phyloP scores from a whole-genome alignment of 169 alveolate genomes.

The Cryptosporidium meleagridis region DNA sequence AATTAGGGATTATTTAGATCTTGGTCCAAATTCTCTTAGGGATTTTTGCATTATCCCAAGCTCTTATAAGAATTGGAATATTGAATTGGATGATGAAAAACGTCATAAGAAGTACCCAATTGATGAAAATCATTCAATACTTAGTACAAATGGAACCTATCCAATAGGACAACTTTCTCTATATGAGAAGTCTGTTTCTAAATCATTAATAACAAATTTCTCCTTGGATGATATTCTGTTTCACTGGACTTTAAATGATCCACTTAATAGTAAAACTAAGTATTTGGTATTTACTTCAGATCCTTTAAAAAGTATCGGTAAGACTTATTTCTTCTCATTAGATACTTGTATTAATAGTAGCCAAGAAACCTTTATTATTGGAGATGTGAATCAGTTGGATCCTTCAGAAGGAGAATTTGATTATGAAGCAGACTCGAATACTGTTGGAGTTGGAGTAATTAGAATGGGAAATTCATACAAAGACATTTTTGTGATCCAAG shows the following conservation, averaged over 20 bases:
- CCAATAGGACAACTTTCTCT: constrained; percentile 60
- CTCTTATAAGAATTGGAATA: not conserved
- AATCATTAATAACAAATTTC: constrained; percentile 18
- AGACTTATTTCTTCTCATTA: constrained; percentile 49
- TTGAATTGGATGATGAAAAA: not conserved
- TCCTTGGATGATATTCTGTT: constrained; percentile 46
- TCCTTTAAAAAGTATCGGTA: constrained; percentile 59
- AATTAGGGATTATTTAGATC: constrained; percentile 36
- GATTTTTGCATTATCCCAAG: constrained; percentile 52
- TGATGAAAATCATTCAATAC: constrained; percentile 18
- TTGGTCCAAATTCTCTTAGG: constrained; percentile 61
- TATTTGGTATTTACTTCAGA: constrained; percentile 61
- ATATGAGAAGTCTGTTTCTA: constrained; percentile 27
- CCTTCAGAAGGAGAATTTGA: constrained; percentile 47
- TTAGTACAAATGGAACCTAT: constrained; percentile 55
- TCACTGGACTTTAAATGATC: constrained; percentile 64
- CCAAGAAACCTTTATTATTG: constrained; percentile 4
- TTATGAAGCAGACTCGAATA: constrained; percentile 52
- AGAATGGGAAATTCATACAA: not conserved
- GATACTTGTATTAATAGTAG: constrained; percentile 3
- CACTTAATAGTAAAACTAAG: constrained; percentile 22
- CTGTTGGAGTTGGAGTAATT: constrained; percentile 52
- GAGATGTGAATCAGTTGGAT: constrained; percentile 64
- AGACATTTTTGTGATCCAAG: constrained; percentile 23
- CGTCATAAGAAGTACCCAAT: not conserved